Evolutionary conservation across 2,329 filamentous ascomycete species (phyloP).

Genomic region (Colletotrichum agaves): DNA sequence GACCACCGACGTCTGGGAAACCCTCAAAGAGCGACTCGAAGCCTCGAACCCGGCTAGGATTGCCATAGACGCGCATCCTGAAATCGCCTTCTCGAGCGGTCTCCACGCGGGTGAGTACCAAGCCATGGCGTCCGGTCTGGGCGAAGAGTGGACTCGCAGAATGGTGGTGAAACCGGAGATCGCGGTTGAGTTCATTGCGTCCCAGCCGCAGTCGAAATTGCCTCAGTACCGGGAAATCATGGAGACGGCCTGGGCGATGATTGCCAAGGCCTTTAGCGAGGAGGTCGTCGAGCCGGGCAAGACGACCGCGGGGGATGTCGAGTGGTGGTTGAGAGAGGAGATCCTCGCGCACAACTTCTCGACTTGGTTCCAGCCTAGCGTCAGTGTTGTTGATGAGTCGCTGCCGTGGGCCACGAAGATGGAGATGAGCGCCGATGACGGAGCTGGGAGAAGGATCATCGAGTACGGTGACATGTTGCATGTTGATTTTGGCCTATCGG

Average conservation of each 20-base stretch:
- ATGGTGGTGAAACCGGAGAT: constrained; percentile 58
- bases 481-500: constrained; percentile 60
- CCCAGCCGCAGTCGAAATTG: constrained; percentile 53
- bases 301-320: constrained; percentile 58
- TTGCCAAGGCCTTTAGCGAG: constrained; percentile 57
- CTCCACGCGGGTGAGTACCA: constrained; percentile 60
- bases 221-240: constrained; percentile 57
- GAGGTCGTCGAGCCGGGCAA: constrained; percentile 53
- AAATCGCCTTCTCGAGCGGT: constrained; percentile 58
- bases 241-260: constrained; percentile 63
- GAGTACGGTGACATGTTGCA: constrained; percentile 59
- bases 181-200: constrained; percentile 57
- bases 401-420: constrained; percentile 8
- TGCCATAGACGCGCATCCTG: constrained; percentile 56
- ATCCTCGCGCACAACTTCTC: constrained; percentile 61
- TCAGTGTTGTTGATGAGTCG: constrained; percentile 52
- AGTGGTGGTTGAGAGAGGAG: constrained; percentile 63
- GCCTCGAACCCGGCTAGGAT: constrained; percentile 50
- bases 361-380: constrained; percentile 62
- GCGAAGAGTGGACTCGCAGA: constrained; percentile 49
- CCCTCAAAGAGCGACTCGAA: constrained; percentile 51
- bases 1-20: constrained; percentile 50
- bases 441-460: constrained; percentile 46
- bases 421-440: constrained; percentile 19
- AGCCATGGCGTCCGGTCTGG: constrained; percentile 48